Evolutionary conservation across 345 rosid species (phyloP).

Genomic region (Theobroma cacao): DNA sequence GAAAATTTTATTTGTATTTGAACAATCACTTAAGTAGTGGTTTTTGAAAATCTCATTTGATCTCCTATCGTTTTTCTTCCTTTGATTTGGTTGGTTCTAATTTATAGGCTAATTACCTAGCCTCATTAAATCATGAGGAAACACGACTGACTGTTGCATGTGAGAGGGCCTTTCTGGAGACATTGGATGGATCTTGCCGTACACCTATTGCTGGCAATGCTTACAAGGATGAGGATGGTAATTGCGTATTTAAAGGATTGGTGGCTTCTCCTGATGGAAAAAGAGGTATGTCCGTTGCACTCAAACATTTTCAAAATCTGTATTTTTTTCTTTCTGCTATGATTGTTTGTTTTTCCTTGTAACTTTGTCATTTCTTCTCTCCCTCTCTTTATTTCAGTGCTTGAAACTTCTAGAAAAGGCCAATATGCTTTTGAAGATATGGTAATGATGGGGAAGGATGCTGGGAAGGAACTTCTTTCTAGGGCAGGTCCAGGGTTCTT

Average conservation of each 20-base stretch:
- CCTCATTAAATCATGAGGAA: constrained; percentile 89
- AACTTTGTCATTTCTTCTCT: constrained; percentile 15
- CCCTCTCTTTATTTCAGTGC: constrained; percentile 50
- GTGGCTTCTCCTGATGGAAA: constrained; percentile 97
- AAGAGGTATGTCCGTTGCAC: constrained; percentile 46
- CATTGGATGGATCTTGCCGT: constrained; percentile 94
- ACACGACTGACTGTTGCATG: constrained; percentile 89
- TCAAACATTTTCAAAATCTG: background rate
- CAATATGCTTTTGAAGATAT: constrained; percentile 62
- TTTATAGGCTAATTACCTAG: constrained; percentile 65
- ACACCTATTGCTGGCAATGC: constrained; percentile 99
- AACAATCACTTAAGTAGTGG: background rate
- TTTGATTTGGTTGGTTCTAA: constrained; percentile 11
- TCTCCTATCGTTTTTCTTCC: background rate
- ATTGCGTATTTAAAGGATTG: constrained; percentile 82
- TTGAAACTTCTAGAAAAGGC: constrained; percentile 89
- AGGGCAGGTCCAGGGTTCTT: constrained; percentile 88
- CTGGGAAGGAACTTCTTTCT: constrained; percentile 87
- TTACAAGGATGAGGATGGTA: constrained; percentile 61
- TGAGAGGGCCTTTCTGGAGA: constrained; percentile 83
- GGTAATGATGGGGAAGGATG: constrained; percentile 86
- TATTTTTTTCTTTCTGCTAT: background rate
- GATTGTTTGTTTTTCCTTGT: background rate
- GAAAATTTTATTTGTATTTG: background rate
- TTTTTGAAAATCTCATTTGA: background rate